These are phyloP conservation scores for Zygosaccharomyces pseudorouxii DNA, from an alignment of 805 yeast species.

Conservation along the genomic window DNA sequence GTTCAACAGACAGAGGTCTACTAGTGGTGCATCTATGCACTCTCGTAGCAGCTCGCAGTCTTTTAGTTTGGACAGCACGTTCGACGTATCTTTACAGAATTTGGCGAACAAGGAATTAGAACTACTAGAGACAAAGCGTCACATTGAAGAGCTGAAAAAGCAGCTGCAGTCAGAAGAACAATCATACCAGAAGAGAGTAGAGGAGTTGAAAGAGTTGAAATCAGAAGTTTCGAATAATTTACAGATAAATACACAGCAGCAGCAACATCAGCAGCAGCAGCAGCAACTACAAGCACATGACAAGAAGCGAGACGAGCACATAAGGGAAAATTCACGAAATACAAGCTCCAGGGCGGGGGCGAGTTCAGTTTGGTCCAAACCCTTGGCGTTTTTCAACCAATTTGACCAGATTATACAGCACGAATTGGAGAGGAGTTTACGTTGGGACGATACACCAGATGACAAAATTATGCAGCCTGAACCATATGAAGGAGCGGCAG, in stretches of 20 bases:
- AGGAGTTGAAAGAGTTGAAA: conserved; percentile 34
- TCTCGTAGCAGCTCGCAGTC: conserved; percentile 19
- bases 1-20: conserved; percentile 21
- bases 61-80: conserved; percentile 12
- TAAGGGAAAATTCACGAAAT: not conserved
- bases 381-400: conserved; percentile 58
- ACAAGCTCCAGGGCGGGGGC: not conserved
- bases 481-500: conserved; percentile 1
- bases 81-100: conserved; percentile 49
- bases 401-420: conserved; percentile 62
- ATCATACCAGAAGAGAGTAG: conserved; percentile 40
- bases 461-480: not conserved
- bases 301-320: not conserved
- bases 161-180: conserved; percentile 47
- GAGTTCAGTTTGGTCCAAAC: conserved; percentile 44
- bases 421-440: conserved; percentile 54
- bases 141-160: conserved; percentile 45
- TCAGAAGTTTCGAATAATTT: conserved; percentile 26
- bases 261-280: not conserved
- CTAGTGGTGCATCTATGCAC: conserved; percentile 20
- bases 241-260: conserved; percentile 1
- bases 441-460: conserved; percentile 26
- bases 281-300: not conserved
- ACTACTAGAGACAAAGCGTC: conserved; percentile 57
- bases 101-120: conserved; percentile 68